A percentile compares a stretch with the other conserved stretches of the same genome.
Conservation (phyloP, 306 rosid genomes). For the Hippophae rhamnoides region DNA sequence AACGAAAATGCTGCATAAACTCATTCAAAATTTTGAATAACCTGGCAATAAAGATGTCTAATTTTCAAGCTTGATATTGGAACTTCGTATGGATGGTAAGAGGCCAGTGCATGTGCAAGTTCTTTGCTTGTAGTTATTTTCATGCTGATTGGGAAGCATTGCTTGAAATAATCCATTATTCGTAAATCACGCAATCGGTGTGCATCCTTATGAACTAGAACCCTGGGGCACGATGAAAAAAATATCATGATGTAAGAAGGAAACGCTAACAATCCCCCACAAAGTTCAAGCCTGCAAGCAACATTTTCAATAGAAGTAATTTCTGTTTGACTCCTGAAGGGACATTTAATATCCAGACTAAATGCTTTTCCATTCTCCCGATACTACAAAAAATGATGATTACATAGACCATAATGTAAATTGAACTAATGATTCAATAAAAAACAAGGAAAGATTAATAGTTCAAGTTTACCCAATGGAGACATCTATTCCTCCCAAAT, state of each 20-base stretch:
- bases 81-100: slow-evolving; percentile 82
- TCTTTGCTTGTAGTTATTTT: slow-evolving; percentile 68
- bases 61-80: slow-evolving; percentile 69
- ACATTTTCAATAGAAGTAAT: not conserved
- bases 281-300: not conserved
- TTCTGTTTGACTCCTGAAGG: no score
- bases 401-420: no score
- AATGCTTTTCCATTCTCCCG: no score
- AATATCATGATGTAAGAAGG: slow-evolving; percentile 6
- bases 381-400: no score
- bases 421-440: no score
- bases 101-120: slow-evolving; percentile 76
- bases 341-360: no score
- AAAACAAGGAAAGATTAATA: no score
- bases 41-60: slow-evolving; percentile 71
- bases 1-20: not conserved
- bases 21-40: slow-evolving; percentile 21
- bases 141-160: slow-evolving; percentile 52
- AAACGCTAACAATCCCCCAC: not conserved
- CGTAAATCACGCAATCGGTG: slow-evolving; percentile 53
- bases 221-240: slow-evolving; percentile 25
- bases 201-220: slow-evolving; percentile 67
- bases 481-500: no score
- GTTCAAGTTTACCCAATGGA: no score
- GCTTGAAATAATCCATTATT: slow-evolving; percentile 81